Evolutionary conservation across 116 monocot species (phyloP), one percentile per base, ranked within the genome.

Genomic region (Iris pallida): DNA sequence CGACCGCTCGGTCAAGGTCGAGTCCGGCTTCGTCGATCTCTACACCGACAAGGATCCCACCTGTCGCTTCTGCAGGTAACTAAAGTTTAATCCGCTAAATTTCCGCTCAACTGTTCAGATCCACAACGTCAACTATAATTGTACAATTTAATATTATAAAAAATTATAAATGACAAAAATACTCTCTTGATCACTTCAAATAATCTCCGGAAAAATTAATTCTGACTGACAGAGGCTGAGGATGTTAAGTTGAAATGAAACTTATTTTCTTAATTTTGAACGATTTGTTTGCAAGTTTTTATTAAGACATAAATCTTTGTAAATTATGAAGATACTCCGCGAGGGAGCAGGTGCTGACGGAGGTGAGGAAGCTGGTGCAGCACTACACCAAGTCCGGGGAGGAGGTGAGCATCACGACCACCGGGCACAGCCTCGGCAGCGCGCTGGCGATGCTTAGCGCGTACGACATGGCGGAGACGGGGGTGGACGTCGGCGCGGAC

Each of bases 371-470:
- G 56, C 73, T 87, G 43, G 83, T 88, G 9, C 53, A 77, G 16
- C 57, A 49, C 13, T 77, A 88, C 76, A 56, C 69, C 0, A 30
- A 12, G 10, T 40, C 16, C 3, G 87, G 87, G 0, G 94, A 90
- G 65, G 59, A 68, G 51, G 80, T 94, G 16, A 90, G 90, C 87
- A 65, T 94, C 3, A 76, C 85, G 5, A 47, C 88, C 17, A 92
- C 88, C 0, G 92, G 92, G 5, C 92, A 92, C 82, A 92, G 88
- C 71, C 78, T 92, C 12, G 92, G 92, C 42, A 85, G 88, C 79
- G 85, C 92, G 20, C 73, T 92, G 47, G 92, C 92, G 44, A 85
- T 62, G 73, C 48, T 92, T 48, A 88, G 85, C 81, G 88, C 92
- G 5, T 92, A 76, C 66, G 88, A 92, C 75, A n/a, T 92, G 2